Percentiles rank a stretch among this genome's conserved stretches.
phyloP scores from a whole-genome alignment of 2,329 filamentous ascomycete species.

The Hymenoscyphus scutula region DNA sequence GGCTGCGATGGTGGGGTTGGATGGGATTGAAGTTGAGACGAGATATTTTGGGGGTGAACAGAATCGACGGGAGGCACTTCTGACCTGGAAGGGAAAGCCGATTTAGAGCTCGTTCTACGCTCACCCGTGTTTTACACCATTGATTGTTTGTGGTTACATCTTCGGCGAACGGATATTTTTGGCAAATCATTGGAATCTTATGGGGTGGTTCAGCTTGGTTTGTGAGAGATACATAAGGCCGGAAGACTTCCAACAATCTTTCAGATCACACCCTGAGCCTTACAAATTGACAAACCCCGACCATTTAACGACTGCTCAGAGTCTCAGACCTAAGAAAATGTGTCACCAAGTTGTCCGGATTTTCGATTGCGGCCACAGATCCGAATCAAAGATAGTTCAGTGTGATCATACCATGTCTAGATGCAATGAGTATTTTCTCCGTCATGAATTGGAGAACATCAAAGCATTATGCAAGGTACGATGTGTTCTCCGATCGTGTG shows the following conservation, averaged over 20 bases:
- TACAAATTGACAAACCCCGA: no score
- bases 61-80: constrained; percentile 43
- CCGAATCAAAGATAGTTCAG: constrained; percentile 18
- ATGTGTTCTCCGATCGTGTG: background rate
- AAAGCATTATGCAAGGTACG: constrained; percentile 25
- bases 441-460: constrained; percentile 27
- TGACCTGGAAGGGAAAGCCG: constrained; percentile 50
- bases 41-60: constrained; percentile 39
- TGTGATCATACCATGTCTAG: constrained; percentile 23
- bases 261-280: no score
- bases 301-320: background rate
- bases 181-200: background rate
- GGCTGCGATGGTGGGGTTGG: constrained; percentile 61
- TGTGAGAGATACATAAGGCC: background rate
- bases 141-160: constrained; percentile 10
- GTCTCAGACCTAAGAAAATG: constrained; percentile 12
- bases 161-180: background rate
- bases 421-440: constrained; percentile 29
- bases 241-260: background rate
- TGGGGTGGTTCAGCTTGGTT: background rate
- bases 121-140: background rate
- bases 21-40: constrained; percentile 54
- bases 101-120: constrained; percentile 13
- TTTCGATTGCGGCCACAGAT: constrained; percentile 31
- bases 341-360: constrained; percentile 33